Percentiles rank a stretch among this genome's conserved stretches.
phyloP scores from a whole-genome alignment of 192 early-diverging fungal species.

The Linnemannia elongata region DNA sequence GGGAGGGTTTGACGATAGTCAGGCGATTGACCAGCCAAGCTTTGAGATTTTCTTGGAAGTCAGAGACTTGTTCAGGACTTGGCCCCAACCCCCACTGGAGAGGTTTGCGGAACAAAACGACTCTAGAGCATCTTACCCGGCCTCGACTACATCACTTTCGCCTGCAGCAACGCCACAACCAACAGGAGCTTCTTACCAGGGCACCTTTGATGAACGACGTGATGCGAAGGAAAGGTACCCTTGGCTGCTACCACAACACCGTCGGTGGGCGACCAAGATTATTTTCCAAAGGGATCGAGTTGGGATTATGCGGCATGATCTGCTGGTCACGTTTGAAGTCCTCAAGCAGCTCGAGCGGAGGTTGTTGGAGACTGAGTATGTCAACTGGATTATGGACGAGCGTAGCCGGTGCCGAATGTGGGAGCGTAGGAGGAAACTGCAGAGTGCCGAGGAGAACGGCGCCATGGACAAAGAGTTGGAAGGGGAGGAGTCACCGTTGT shows the following conservation, averaged over 20 bases:
- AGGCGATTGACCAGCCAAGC: slow-evolving; percentile 27
- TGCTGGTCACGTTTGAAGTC: slow-evolving; percentile 60
- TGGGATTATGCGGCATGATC: slow-evolving; percentile 62
- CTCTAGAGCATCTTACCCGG: neutral
- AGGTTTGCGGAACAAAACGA: slow-evolving; percentile 18
- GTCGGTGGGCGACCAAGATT: slow-evolving; percentile 61
- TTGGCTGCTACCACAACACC: slow-evolving; percentile 60
- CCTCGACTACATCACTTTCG: slow-evolving; percentile 1
- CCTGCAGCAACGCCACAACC: neutral
- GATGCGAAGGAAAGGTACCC: slow-evolving; percentile 22
- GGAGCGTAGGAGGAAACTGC: slow-evolving; percentile 16
- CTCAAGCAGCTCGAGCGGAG: slow-evolving; percentile 63
- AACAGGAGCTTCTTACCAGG: neutral
- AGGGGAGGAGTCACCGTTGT: neutral
- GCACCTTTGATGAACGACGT: neutral
- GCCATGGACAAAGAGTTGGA: neutral
- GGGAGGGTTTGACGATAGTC: slow-evolving; percentile 45
- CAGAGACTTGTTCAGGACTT: slow-evolving; percentile 37
- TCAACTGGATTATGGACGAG: slow-evolving; percentile 68
- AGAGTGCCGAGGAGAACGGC: neutral
- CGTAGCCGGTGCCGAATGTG: slow-evolving; percentile 55
- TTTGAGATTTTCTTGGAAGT: slow-evolving; percentile 55
- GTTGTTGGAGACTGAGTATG: slow-evolving; percentile 64
- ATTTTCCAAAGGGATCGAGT: slow-evolving; percentile 62
- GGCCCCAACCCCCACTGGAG: slow-evolving; percentile 29